A percentile compares a stretch with the other conserved stretches of the same genome.
Evolutionary conservation across 805 yeast species (phyloP).

Genomic region (Wickerhamomyces rabaulensis): DNA sequence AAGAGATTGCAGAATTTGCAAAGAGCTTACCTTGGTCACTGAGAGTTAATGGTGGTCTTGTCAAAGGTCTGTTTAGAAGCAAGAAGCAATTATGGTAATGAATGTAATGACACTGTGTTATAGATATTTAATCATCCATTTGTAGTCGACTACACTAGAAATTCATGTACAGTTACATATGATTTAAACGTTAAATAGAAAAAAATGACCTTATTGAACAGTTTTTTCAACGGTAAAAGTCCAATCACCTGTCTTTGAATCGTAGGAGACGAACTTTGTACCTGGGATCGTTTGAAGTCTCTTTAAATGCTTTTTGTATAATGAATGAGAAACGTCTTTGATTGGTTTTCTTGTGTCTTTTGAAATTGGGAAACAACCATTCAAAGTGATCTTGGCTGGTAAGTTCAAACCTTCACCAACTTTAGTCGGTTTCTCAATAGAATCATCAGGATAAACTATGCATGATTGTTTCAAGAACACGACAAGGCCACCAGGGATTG

Average conservation of each 20-base stretch:
- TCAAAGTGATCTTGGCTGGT: constrained; percentile 66
- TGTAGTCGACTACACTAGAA: neutral
- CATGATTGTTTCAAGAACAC: constrained; percentile 55
- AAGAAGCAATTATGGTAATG: neutral
- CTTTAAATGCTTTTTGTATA: constrained; percentile 62
- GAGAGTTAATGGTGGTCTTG: neutral
- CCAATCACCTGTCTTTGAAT: constrained; percentile 71
- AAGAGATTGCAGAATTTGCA: neutral
- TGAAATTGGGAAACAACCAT: constrained; percentile 76
- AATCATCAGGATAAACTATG: constrained; percentile 67
- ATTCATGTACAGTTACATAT: neutral
- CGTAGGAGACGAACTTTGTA: constrained; percentile 69
- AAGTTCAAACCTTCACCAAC: constrained; percentile 81
- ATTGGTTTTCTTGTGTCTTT: constrained; percentile 68
- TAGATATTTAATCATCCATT: neutral
- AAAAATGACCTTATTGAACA: constrained; percentile 1
- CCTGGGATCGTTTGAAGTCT: constrained; percentile 56
- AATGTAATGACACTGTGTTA: neutral
- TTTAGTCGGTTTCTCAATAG: constrained; percentile 45
- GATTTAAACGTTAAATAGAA: neutral
- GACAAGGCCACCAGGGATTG: constrained; percentile 62
- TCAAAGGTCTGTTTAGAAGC: neutral
- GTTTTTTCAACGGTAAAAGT: constrained; percentile 45
- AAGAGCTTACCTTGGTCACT: neutral
- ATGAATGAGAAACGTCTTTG: constrained; percentile 70